Evolutionary conservation across 2,329 filamentous ascomycete genomes (phyloP).

Genomic region (Fusarium zealandicum): DNA sequence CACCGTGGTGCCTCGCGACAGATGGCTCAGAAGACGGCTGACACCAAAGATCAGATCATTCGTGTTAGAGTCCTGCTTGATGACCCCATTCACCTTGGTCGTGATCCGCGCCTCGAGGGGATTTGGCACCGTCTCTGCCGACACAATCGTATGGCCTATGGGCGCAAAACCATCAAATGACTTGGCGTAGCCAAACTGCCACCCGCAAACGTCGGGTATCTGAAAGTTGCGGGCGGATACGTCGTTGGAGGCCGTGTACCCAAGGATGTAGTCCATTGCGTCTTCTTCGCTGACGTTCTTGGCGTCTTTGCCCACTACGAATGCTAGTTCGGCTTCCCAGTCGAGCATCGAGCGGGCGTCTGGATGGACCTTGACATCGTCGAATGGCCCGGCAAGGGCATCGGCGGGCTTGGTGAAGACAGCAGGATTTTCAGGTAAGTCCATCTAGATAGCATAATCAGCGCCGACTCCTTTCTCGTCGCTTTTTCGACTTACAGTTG

Average conservation of each 20-base stretch:
- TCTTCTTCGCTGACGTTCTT: constrained; percentile 11
- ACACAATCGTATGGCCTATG: constrained; percentile 10
- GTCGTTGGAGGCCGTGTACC: constrained; percentile 20
- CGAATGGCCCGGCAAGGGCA: background rate
- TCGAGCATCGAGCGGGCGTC: no score
- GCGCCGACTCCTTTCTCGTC: no score
- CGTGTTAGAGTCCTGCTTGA: constrained; percentile 12
- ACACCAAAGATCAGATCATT: constrained; percentile 17
- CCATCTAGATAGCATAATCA: no score
- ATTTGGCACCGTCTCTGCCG: no score
- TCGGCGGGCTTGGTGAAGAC: background rate
- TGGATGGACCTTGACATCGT: no score
- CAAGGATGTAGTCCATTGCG: constrained; percentile 11
- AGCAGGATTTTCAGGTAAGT: no score
- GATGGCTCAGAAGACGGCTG: constrained; percentile 1
- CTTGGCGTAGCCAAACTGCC: constrained; percentile 22
- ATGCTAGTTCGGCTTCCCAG: background rate
- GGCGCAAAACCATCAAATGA: constrained; percentile 20
- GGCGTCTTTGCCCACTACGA: constrained; percentile 14
- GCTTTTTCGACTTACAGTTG: no score
- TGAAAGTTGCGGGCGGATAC: constrained; percentile 15
- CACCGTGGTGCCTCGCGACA: constrained; percentile 16
- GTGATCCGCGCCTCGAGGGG: constrained; percentile 1
- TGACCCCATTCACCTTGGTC: constrained; percentile 17
- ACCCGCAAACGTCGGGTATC: constrained; percentile 5